Evolutionary conservation across 2,329 filamentous ascomycete species (phyloP), one percentile per base, ranked within the genome.

Genomic region (Cercospora sojina): DNA sequence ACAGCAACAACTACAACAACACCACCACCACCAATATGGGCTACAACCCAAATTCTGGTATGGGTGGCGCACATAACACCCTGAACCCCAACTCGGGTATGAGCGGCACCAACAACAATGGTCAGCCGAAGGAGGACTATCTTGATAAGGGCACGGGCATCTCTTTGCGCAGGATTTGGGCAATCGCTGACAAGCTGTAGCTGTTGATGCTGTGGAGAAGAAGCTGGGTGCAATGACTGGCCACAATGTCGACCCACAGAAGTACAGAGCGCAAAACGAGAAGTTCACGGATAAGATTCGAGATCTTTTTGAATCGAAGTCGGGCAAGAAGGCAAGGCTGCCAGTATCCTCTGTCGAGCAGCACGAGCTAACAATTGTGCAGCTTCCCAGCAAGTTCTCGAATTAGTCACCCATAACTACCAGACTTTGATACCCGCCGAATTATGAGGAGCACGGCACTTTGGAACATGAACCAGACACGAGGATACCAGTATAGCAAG

Each of bases 211-310:
- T 32, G 64, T 70, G 29, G 71, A 73, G 64, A 72, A 73, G 69
- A 70, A 71, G 62, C 29, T 71, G 32, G 70, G 71, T 18, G 20
- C 59, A 59, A 53, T 63, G 51, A 69, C 61, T 20, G 73, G 73
- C 23, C 70, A 74, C 47, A 38, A 65, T 8, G 59, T 74, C 38
- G 72, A 76, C 64, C 70, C 75, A 8, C 64, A 60, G 61, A 74
- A 75, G 70, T 69, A 73, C 55, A 65, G 74, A 41, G 64, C 62
- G 16, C 70, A 70, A 55, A 77, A 77, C 62, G 75, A 77, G 71
- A 77, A 76, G 72, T 69, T 77, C 65, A 75, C 74, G 62, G 75
- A 77, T 59, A 75, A 73, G 64, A 67, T 71, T 16, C 70, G 75
- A 41, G 69, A 64, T 25, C 71, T 73, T 56, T 73, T 76, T 56